Evolutionary conservation across 2,329 filamentous ascomycete species (phyloP).

Genomic region (Stenocarpella maydis): DNA sequence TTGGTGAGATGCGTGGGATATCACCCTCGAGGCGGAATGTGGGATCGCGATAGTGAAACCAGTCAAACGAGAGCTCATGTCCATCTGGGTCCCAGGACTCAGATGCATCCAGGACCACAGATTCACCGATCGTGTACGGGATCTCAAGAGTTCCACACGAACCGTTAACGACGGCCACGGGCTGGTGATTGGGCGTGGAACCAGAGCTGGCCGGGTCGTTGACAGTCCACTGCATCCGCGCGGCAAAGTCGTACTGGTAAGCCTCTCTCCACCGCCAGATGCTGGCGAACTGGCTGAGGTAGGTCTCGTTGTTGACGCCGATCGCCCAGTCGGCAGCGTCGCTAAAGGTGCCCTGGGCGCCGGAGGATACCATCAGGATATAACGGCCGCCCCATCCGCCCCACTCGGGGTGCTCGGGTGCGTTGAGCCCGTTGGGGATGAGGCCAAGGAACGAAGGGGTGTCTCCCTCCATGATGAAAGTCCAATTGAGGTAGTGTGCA

Average conservation of each 20-base stretch:
- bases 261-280: slow-evolving; percentile 63
- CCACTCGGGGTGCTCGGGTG: slow-evolving; percentile 48
- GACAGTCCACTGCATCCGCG: slow-evolving; percentile 36
- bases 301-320: slow-evolving; percentile 44
- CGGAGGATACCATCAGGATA: slow-evolving; percentile 37
- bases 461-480: slow-evolving; percentile 58
- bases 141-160: slow-evolving; percentile 31
- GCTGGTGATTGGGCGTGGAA: slow-evolving; percentile 31
- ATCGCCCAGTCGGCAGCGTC: slow-evolving; percentile 47
- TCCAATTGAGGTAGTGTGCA: slow-evolving; percentile 45
- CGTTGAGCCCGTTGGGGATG: slow-evolving; percentile 51
- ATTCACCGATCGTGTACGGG: slow-evolving; percentile 28
- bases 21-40: slow-evolving; percentile 23
- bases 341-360: slow-evolving; percentile 40
- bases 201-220: background rate
- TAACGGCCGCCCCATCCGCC: slow-evolving; percentile 55
- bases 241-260: slow-evolving; percentile 54
- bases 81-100: slow-evolving; percentile 37
- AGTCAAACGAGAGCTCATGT: slow-evolving; percentile 36
- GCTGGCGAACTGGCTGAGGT: slow-evolving; percentile 53
- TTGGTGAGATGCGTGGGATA: slow-evolving; percentile 17
- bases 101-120: slow-evolving; percentile 33
- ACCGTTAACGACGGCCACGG: slow-evolving; percentile 38
- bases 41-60: slow-evolving; percentile 36
- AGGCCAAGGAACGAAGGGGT: slow-evolving; percentile 52